Evolutionary conservation across 169 alveolate species (phyloP), one percentile per base, ranked within the genome.

Genomic region (Plasmodium vinckei): DNA sequence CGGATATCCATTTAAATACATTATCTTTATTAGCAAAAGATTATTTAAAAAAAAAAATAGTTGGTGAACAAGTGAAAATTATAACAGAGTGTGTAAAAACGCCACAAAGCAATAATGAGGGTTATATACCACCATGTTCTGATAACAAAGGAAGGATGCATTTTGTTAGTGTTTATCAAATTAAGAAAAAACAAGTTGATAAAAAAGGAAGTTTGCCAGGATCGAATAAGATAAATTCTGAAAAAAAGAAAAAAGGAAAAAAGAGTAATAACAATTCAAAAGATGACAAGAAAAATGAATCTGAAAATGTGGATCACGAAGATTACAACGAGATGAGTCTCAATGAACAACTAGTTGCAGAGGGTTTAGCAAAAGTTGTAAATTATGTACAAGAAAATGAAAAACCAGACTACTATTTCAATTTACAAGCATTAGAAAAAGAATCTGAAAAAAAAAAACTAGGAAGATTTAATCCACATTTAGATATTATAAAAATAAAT

Each of bases 141-240:
- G 90, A 82, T 69, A 84, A 82, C 33, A 68, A 82, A 54, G 90
- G 90, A 61, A 82, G 90, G 21, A 82, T 82, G 90, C 90, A 82
- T 56, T 82, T 82, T 82, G 90, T 82, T 0, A 82, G 86, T 56
- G 84, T 82, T 12, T 82, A 82, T 57, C 67, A 82, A 57, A 67
- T 82, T 47, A 72, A 23, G 33, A 68, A 65, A 21, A 65, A 65
- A 47, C 67, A 79, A 21, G 42, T 33, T 33, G 42, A 33, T 33
- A 79, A 67, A 12, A 72, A 72, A 21, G 69, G 44, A 9, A 49
- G 17, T 9, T 56, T 9, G 2, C 15, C 57, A 2, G 25, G n/a
- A 10, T 15, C 70, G 7, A 46, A 25, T 6, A 60, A 51, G 5
- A 51, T 23, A 21, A 47, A 54, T 17, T 27, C 61, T 27, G 21